phyloP scores from a whole-genome alignment of 2,329 filamentous ascomycete genomes.

The Diplocarpon mali region DNA sequence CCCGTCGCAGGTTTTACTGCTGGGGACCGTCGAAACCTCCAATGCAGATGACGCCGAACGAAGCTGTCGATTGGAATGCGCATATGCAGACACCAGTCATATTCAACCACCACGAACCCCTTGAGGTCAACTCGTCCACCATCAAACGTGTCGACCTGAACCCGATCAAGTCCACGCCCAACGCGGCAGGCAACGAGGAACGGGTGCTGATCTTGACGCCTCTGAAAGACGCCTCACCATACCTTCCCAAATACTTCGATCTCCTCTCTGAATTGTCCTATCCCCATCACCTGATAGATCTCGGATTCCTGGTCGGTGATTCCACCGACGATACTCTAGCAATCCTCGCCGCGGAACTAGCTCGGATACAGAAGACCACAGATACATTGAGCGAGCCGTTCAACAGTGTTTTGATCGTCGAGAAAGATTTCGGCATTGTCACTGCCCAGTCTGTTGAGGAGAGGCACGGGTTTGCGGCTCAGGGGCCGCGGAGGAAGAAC shows the following conservation, averaged over 20 bases:
- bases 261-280: slow-evolving; percentile 83
- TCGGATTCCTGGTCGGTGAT: slow-evolving; percentile 90
- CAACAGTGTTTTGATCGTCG: slow-evolving; percentile 69
- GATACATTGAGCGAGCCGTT: slow-evolving; percentile 66
- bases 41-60: slow-evolving; percentile 88
- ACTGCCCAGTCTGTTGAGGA: slow-evolving; percentile 66
- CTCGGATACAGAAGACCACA: slow-evolving; percentile 72
- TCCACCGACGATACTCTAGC: slow-evolving; percentile 84
- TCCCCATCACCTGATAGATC: slow-evolving; percentile 87
- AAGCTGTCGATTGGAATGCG: slow-evolving; percentile 78
- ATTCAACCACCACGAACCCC: slow-evolving; percentile 87
- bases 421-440: slow-evolving; percentile 71
- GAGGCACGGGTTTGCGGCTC: slow-evolving; percentile 75
- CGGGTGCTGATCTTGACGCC: slow-evolving; percentile 86
- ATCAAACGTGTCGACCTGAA: slow-evolving; percentile 82
- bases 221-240: slow-evolving; percentile 74
- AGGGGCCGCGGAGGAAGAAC: slow-evolving; percentile 79
- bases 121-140: slow-evolving; percentile 70
- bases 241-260: slow-evolving; percentile 86
- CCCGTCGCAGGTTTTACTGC: slow-evolving; percentile 71
- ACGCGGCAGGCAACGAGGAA: slow-evolving; percentile 72
- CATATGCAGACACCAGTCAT: slow-evolving; percentile 87
- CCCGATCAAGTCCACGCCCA: slow-evolving; percentile 65
- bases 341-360: slow-evolving; percentile 72
- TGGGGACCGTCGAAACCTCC: slow-evolving; percentile 93